phyloP scores from a whole-genome alignment of 2,329 filamentous ascomycete genomes.

The Trichophyton rubrum region DNA sequence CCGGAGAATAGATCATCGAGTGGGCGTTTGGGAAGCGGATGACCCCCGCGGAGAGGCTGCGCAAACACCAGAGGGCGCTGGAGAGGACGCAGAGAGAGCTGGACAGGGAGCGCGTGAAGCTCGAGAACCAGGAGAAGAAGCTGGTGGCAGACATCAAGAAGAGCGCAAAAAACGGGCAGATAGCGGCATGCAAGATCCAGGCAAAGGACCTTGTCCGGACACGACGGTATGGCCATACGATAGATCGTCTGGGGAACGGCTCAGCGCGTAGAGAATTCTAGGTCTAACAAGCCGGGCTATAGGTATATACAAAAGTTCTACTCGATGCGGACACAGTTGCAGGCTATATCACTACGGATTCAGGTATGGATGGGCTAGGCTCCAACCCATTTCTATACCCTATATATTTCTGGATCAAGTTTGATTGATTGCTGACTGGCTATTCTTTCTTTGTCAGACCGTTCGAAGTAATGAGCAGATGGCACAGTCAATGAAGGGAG shows the following conservation, averaged over 20 bases:
- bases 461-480: slow-evolving; percentile 98
- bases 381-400: not conserved
- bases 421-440: not conserved
- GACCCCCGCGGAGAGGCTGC: slow-evolving; percentile 62
- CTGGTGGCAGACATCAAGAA: slow-evolving; percentile 93
- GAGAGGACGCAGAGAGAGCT: slow-evolving; percentile 96
- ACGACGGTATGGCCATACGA: slow-evolving; percentile 45
- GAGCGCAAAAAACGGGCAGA: slow-evolving; percentile 93
- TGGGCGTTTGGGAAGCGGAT: slow-evolving; percentile 99
- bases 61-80: slow-evolving; percentile 78
- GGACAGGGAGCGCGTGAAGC: slow-evolving; percentile 84
- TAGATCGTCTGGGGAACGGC: too few species aligned
- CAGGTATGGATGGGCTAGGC: slow-evolving; percentile 47
- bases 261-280: not conserved
- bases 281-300: not conserved
- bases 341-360: slow-evolving; percentile 87
- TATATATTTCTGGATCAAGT: too few species aligned
- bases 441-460: slow-evolving; percentile 40
- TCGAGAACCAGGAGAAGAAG: slow-evolving; percentile 98
- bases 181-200: slow-evolving; percentile 97
- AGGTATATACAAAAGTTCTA: slow-evolving; percentile 98
- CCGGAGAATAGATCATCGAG: slow-evolving; percentile 65
- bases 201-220: slow-evolving; percentile 94
- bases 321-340: slow-evolving; percentile 90
- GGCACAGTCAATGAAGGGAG: slow-evolving; percentile 99